Base-by-base conservation (phyloP, 2,329 filamentous ascomycete genomes). In the Sporothrix inflata region DNA sequence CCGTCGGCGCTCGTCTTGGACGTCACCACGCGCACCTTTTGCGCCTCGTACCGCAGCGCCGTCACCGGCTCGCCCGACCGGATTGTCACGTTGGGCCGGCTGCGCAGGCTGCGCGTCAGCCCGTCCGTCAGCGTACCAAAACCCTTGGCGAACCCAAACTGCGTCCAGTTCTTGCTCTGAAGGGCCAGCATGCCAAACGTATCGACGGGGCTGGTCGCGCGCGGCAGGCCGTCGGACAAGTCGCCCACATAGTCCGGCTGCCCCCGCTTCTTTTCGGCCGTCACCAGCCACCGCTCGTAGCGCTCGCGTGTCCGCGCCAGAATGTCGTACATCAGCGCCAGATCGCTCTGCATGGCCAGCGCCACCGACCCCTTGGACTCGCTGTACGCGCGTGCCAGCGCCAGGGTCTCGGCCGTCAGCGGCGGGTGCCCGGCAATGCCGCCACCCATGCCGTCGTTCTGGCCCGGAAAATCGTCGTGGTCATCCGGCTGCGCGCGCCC, bases 61-160 rank as follows among this genome's bases (percentile, higher is more conserved):
- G 79, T 82, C 34, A 93, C 84, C 7, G 82, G 80, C 1, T 84
- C 79, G 21, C 81, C 80, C 5, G 82, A 83, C 75, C 85, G 84
- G 73, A 94, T 84, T 8, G 84, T 83, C 11, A 94, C 89, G 71
- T 92, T 93, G 1, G 80, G 77, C 71, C 84, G 87, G 27, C 78
- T 76, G 68, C 79, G 78, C 70, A 94, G 79, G 3, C 83, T 84
- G 34, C 80, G 77, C 66, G 81, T 84, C 71, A 94, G 79, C 1
- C 85, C 85, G 42, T 85, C 80, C 1, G 87, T 83, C 73, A 95
- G 82, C 53, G 88, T 85, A 67, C 87, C 82, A 78, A 94, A 86
- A n/a, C 93, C 93, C 30, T 84, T 79, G 11, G 83, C 82, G 75
- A 89, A 88, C 21, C 82, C 83, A 73, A 86, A 82, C 24, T 84